phyloP scores from a whole-genome alignment of 176 grass and related monocot genomes.

The Melocanna baccifera region DNA sequence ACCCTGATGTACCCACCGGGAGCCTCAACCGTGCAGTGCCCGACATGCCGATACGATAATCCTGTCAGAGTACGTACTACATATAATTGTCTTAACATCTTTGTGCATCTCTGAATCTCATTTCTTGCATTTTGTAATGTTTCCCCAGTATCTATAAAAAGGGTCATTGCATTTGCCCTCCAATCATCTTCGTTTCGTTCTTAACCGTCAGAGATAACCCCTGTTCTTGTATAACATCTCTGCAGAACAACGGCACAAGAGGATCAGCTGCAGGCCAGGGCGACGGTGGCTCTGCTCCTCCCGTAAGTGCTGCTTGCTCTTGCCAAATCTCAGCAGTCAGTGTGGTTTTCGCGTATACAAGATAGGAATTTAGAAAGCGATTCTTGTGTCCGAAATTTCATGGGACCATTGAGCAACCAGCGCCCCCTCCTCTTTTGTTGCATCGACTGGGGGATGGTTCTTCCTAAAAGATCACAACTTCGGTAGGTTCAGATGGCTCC shows the following conservation, averaged over 20 bases:
- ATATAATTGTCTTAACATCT: not conserved
- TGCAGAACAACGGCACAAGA: slow-evolving; percentile 3
- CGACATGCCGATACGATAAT: slow-evolving; percentile 35
- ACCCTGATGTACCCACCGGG: slow-evolving; percentile 44
- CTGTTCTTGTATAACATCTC: not conserved
- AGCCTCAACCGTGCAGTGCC: slow-evolving; percentile 47
- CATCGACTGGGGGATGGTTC: not conserved
- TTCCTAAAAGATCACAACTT: slow-evolving; percentile 29
- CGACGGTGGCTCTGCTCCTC: not conserved
- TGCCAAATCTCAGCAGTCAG: not conserved
- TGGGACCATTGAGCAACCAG: not conserved
- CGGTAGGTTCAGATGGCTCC: slow-evolving; percentile 44
- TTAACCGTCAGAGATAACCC: not conserved
- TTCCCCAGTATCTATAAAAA: too few relatives aligned
- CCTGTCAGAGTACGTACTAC: slow-evolving; percentile 37
- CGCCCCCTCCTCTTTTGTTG: not conserved
- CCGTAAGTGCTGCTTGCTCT: not conserved
- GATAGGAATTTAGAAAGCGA: not conserved
- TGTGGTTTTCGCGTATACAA: not conserved
- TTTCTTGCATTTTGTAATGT: not conserved
- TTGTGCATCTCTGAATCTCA: not conserved
- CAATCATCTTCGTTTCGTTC: not conserved
- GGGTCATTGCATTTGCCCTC: not conserved
- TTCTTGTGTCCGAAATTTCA: not conserved
- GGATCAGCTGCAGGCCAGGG: not conserved